Evolutionary conservation across 306 rosid species (phyloP), one percentile per base, ranked within the genome.

Genomic region (Lathyrus tuberosus): DNA sequence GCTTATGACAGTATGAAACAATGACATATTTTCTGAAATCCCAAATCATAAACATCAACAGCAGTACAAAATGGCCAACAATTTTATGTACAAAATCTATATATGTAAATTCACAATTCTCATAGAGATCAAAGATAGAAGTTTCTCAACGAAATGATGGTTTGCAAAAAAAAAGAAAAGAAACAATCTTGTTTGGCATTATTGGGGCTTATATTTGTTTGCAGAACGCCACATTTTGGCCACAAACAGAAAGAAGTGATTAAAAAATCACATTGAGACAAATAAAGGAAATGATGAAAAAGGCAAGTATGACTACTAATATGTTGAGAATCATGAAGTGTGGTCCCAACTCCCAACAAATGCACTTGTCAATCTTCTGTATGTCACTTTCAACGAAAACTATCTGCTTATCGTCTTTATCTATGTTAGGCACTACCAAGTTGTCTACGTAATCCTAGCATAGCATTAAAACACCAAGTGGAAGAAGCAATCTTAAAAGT

Each of bases 271-370:
- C 48, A 30, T 47, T 40, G 17, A 67, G 41, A 69, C 44, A 66
- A 41, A 72, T 42, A 63, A 72, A 68, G 64, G 43, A 73, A 63
- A 16, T 24, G 71, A 72, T 65, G 37, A 47, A 73, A 70, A 73
- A 62, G 43, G 62, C 14, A 30, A 48, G 41, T 8, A 26, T 48
- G 53, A 37, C 44, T 22, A 41, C 5, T 12, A 30, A 56, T 38
- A 46, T 24, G 46, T 57, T 28, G 53, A 44, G 33, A 54, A 71
- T 11, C 61, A 41, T 75, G 71, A 51, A 33, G 3, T 40, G 77
- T 63, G 79, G 79, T 52, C 67, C 81, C 65, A 53, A 48, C 58
- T 52, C 71, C 81, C 60, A 53, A 56, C 67, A 75, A 41, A 24
- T 49, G 59, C 4, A 16, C 41, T 72, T 42, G 58, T 10, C 51